Evolutionary conservation across 768 basidiomycete genomes (phyloP).

Genomic region (Pleurotus tuber-regium): DNA sequence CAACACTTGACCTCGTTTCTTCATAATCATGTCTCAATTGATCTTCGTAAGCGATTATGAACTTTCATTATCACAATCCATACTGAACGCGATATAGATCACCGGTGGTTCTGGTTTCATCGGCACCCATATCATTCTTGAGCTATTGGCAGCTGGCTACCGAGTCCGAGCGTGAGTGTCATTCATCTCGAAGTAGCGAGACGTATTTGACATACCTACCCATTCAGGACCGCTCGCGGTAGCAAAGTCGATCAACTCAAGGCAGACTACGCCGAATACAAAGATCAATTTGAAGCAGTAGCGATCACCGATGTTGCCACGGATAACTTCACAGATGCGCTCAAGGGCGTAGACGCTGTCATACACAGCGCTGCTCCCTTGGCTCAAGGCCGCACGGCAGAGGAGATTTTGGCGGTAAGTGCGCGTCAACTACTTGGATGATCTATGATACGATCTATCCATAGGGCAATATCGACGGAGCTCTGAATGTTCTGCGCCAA

Average conservation of each 20-base stretch:
- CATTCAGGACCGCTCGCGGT: slow-evolving; percentile 18
- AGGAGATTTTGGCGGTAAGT: too few relatives aligned
- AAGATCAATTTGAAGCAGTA: slow-evolving; percentile 19
- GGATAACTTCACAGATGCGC: slow-evolving; percentile 41
- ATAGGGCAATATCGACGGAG: slow-evolving; percentile 34
- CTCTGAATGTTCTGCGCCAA: slow-evolving; percentile 35
- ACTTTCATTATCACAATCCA: too few relatives aligned
- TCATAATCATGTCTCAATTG: too few relatives aligned
- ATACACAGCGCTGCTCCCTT: slow-evolving; percentile 39
- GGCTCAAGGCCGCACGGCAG: slow-evolving; percentile 18
- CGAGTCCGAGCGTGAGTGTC: not conserved
- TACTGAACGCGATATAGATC: too few relatives aligned
- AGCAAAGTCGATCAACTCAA: slow-evolving; percentile 18
- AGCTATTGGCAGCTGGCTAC: not conserved
- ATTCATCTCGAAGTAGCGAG: not conserved
- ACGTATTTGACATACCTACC: not conserved
- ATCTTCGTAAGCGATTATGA: too few relatives aligned
- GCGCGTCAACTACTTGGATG: too few relatives aligned
- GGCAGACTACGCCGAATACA: slow-evolving; percentile 15
- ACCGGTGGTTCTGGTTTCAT: slow-evolving; percentile 4
- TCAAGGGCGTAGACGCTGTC: slow-evolving; percentile 46
- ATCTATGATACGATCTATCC: slow-evolving; percentile 17
- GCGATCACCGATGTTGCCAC: slow-evolving; percentile 26
- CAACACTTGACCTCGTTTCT: too few relatives aligned
- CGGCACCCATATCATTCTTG: not conserved